phyloP scores from a whole-genome alignment of 2,329 filamentous ascomycete species.

The Botryotinia convoluta region DNA sequence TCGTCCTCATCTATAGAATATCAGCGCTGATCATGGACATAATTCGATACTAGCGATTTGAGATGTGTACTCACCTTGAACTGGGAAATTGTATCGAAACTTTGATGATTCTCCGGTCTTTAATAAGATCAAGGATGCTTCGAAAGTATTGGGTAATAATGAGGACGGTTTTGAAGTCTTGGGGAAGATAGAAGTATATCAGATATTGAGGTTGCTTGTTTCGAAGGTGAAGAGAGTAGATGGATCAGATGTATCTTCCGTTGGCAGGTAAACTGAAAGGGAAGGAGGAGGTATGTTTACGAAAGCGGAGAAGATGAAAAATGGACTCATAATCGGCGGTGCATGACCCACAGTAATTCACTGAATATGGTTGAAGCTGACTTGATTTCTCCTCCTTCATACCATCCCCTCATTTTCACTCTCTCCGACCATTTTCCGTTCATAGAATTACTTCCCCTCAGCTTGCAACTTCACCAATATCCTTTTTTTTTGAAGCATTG shows the following conservation, averaged over 20 bases:
- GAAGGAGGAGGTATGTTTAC: not conserved
- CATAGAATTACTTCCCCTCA: too few relatives aligned
- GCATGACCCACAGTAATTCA: not conserved
- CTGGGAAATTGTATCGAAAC: fast-evolving
- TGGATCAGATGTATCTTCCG: too few relatives aligned
- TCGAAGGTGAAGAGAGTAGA: too few relatives aligned
- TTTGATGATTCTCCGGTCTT: not conserved
- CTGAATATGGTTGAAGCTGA: not conserved
- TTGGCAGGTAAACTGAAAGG: not conserved
- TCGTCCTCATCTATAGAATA: not conserved
- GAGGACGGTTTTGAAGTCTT: too few relatives aligned
- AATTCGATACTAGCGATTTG: not conserved
- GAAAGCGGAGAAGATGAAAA: not conserved
- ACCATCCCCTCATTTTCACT: too few relatives aligned
- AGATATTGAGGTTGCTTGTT: not conserved
- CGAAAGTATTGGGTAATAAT: too few relatives aligned
- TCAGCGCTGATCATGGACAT: not conserved
- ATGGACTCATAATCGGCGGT: not conserved
- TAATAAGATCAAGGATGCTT: too few relatives aligned
- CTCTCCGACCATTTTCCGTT: too few relatives aligned
- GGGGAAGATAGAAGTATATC: too few relatives aligned
- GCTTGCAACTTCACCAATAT: too few relatives aligned
- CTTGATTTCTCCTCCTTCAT: too few relatives aligned
- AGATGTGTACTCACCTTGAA: not conserved
- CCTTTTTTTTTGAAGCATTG: too few relatives aligned